These are phyloP conservation scores for Saprolegnia diclina DNA, from an alignment of 352 stramenopile genomes.

Conservation along the genomic window DNA sequence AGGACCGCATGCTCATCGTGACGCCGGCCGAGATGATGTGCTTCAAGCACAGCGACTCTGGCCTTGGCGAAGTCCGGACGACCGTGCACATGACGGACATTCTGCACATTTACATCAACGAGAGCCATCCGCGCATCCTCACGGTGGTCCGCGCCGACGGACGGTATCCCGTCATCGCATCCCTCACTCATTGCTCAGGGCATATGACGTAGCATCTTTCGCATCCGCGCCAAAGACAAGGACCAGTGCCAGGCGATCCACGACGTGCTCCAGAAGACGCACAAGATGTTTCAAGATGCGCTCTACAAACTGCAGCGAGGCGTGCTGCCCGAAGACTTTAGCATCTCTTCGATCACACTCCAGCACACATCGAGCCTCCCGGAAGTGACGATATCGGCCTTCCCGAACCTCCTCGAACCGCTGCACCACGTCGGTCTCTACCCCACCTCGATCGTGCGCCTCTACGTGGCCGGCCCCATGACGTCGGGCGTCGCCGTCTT, in stretches of 20 bases:
- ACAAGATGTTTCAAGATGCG: constrained; percentile 64
- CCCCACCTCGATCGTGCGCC: constrained; percentile 55
- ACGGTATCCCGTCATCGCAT: constrained; percentile 29
- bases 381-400: constrained; percentile 46
- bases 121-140: constrained; percentile 61
- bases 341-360: constrained; percentile 63
- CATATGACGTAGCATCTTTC: constrained; percentile 36
- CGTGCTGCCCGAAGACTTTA: constrained; percentile 56
- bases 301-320: constrained; percentile 64
- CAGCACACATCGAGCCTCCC: constrained; percentile 65
- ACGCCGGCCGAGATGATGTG: constrained; percentile 70
- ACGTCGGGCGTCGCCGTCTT: constrained; percentile 52
- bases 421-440: constrained; percentile 62
- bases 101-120: constrained; percentile 66
- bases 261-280: constrained; percentile 41
- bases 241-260: constrained; percentile 64
- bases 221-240: constrained; percentile 53
- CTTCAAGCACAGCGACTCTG: constrained; percentile 51
- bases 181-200: neutral
- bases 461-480: constrained; percentile 61
- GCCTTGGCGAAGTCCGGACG: constrained; percentile 59
- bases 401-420: constrained; percentile 40
- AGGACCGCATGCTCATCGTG: constrained; percentile 71
- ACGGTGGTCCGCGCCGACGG: constrained; percentile 69
- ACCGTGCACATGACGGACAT: constrained; percentile 73